Percentiles rank a stretch among this genome's conserved stretches.
These are phyloP conservation scores for Lipomyces kockii DNA, from an alignment of 805 yeast species.

Conservation along the genomic window DNA sequence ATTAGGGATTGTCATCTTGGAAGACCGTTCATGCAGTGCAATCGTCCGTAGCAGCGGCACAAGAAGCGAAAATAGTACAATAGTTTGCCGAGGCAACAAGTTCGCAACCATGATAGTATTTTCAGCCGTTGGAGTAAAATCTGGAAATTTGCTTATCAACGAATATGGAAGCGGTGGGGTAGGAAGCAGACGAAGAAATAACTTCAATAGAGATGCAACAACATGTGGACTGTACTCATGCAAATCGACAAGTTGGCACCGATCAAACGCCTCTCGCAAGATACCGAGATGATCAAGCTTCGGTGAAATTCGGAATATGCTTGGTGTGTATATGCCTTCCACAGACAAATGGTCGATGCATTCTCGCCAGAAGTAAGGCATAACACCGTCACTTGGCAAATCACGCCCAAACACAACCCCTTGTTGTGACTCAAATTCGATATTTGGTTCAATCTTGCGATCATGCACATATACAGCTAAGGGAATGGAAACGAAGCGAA, in stretches of 20 bases:
- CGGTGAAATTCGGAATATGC: constrained; percentile 38
- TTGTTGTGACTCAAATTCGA: constrained; percentile 54
- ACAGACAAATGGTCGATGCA: constrained; percentile 39
- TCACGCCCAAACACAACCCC: constrained; percentile 44
- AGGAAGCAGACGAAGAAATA: constrained; percentile 58
- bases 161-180: constrained; percentile 55
- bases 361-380: constrained; percentile 44
- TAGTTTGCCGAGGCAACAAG: constrained; percentile 30
- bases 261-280: constrained; percentile 45
- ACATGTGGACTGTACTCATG: constrained; percentile 62
- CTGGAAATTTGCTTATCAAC: constrained; percentile 22
- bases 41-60: constrained; percentile 34
- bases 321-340: constrained; percentile 34
- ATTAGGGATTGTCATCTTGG: constrained; percentile 25
- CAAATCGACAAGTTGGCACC: constrained; percentile 59
- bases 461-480: constrained; percentile 75
- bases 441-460: constrained; percentile 55
- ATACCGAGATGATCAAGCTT: constrained; percentile 41
- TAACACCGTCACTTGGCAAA: constrained; percentile 38
- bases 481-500: constrained; percentile 75
- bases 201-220: constrained; percentile 52
- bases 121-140: constrained; percentile 39
- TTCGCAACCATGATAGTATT: constrained; percentile 20
- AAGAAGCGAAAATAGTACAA: constrained; percentile 26
- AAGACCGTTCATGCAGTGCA: constrained; percentile 24